phyloP scores from a whole-genome alignment of 1,284 basidiomycete genomes.

The Ustilago cynodontis region DNA sequence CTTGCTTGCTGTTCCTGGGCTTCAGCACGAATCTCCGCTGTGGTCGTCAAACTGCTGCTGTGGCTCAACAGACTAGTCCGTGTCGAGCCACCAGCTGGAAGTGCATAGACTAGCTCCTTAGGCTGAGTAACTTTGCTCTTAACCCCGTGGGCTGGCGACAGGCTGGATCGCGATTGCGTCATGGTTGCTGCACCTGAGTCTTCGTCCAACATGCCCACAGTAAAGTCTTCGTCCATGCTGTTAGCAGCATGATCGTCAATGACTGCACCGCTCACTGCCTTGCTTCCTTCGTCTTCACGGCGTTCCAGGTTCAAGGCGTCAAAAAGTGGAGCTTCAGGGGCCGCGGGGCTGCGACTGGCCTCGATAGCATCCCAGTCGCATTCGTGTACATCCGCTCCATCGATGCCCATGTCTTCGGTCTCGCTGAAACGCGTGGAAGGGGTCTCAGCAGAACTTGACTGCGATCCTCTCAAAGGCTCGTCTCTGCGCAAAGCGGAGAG shows the following conservation, averaged over 20 bases:
- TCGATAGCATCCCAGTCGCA: conserved; percentile 47
- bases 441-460: conserved; percentile 47
- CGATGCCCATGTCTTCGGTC: conserved; percentile 16
- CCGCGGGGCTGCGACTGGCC: conserved; percentile 27
- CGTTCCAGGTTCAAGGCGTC: conserved; percentile 1
- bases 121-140: background rate
- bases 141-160: conserved; percentile 1
- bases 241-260: conserved; percentile 2
- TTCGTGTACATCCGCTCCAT: conserved; percentile 21
- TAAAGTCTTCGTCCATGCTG: conserved; percentile 44
- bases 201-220: conserved; percentile 42
- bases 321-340: conserved; percentile 11
- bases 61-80: conserved; percentile 44
- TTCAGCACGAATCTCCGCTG: conserved; percentile 16
- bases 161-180: conserved; percentile 16
- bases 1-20: background rate
- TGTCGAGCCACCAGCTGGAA: conserved; percentile 33
- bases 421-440: conserved; percentile 43
- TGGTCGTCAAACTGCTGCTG: conserved; percentile 23
- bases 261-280: background rate
- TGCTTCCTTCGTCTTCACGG: background rate
- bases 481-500: conserved; percentile 30
- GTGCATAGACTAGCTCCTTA: conserved; percentile 37
- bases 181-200: conserved; percentile 24
- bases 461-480: conserved; percentile 26